Conservation (phyloP, 2,329 filamentous ascomycete genomes). For the Talaromyces funiculosus region DNA sequence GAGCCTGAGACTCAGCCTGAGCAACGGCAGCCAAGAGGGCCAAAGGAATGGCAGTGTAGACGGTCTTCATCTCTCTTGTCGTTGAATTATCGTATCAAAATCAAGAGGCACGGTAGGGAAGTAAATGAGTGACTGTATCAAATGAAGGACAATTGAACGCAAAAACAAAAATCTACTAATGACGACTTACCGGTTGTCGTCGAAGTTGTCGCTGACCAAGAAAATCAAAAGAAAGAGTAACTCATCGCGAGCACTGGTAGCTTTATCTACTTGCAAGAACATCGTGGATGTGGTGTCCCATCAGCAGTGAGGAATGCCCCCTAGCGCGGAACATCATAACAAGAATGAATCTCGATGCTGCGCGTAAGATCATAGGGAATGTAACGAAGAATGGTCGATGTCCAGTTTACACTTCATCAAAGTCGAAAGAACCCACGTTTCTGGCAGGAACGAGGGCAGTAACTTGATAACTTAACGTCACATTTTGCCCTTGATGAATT, state of each 20-base stretch:
- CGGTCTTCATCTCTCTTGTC: conserved; percentile 28
- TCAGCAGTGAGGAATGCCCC: conserved; percentile 11
- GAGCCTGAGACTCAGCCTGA: conserved; percentile 20
- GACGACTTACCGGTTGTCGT: conserved; percentile 6
- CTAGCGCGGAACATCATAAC: conserved; percentile 9
- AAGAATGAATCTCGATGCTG: conserved; percentile 4
- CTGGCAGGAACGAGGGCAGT: not conserved
- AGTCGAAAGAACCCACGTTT: not conserved
- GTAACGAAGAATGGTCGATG: conserved; percentile 14
- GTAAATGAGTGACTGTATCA: conserved; percentile 14
- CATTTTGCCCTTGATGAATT: not conserved
- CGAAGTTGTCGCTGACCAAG: conserved; percentile 12
- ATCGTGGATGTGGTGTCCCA: not conserved
- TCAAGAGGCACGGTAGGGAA: not conserved
- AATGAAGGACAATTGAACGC: conserved; percentile 8
- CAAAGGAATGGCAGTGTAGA: conserved; percentile 31
- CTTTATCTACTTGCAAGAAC: conserved; percentile 12
- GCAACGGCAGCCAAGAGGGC: conserved; percentile 31
- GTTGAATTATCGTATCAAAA: conserved; percentile 9
- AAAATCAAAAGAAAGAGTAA: not conserved
- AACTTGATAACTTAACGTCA: not conserved
- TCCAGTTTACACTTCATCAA: not conserved
- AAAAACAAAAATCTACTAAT: conserved; percentile 13
- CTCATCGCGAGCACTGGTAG: not conserved
- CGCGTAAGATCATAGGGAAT: conserved; percentile 10